A percentile compares a stretch with the other conserved stretches of the same genome.
These are phyloP conservation scores for Saxispiralis lemnorum DNA, from an alignment of 495 filamentous ascomycete genomes.

Conservation along the genomic window DNA sequence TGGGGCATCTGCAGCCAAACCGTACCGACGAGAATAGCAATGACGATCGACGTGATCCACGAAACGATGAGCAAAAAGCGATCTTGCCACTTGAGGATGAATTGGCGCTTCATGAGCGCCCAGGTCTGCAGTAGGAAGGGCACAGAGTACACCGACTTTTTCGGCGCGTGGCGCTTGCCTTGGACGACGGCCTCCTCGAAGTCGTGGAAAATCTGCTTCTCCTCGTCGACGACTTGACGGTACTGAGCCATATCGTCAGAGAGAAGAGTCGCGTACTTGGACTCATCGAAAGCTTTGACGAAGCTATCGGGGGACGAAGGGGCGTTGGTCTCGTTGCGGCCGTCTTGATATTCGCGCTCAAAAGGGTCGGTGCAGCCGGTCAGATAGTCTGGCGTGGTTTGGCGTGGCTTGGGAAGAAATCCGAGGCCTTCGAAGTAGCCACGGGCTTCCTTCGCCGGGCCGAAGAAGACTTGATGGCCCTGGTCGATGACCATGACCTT, in stretches of 20 bases:
- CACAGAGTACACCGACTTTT: conserved; percentile 61
- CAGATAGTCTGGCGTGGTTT: conserved; percentile 74
- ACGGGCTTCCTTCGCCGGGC: conserved; percentile 48
- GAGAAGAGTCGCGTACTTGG: conserved; percentile 36
- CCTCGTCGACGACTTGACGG: conserved; percentile 36
- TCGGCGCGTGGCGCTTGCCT: conserved; percentile 53
- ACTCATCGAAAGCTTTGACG: conserved; percentile 49
- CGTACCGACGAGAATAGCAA: conserved; percentile 62
- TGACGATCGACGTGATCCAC: conserved; percentile 57
- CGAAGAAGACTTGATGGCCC: conserved; percentile 67
- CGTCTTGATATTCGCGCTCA: conserved; percentile 57
- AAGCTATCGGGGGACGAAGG: conserved; percentile 49
- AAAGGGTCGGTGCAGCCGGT: conserved; percentile 72
- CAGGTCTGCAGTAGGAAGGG: conserved; percentile 64
- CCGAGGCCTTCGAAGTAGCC: conserved; percentile 69
- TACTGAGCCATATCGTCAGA: conserved; percentile 52
- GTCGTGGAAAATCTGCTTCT: conserved; percentile 51
- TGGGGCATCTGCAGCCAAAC: conserved; percentile 52
- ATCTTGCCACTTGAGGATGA: conserved; percentile 70
- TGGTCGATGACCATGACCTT: conserved; percentile 71
- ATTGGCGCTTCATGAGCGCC: conserved; percentile 69
- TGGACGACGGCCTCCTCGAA: conserved; percentile 61
- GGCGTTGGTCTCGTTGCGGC: conserved; percentile 40
- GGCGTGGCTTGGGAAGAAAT: conserved; percentile 58
- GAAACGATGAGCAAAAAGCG: conserved; percentile 56